Conservation (phyloP, 2,329 filamentous ascomycete genomes). For the Leptoxyphium fumago region DNA sequence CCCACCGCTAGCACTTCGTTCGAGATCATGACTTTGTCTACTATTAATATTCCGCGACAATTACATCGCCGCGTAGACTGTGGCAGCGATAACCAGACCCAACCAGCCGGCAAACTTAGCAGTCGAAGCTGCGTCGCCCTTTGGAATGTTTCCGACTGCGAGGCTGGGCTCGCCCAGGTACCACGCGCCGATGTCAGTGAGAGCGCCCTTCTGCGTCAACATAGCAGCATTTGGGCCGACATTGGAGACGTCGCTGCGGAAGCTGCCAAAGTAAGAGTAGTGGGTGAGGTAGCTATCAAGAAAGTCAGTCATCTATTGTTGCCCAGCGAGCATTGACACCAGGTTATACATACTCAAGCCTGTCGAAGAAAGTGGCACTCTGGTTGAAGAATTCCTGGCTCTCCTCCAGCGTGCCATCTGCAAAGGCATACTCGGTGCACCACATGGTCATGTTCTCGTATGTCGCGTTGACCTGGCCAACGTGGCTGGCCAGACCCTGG, state of each 20-base stretch:
- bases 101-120: conserved; percentile 16
- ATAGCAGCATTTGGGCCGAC: conserved; percentile 60
- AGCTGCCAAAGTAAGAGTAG: conserved; percentile 66
- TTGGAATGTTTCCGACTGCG: conserved; percentile 23
- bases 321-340: not conserved
- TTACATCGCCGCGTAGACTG: not conserved
- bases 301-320: not conserved
- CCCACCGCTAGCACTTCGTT: too few species aligned
- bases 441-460: conserved; percentile 46
- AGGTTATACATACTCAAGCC: conserved; percentile 28
- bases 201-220: conserved; percentile 48
- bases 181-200: conserved; percentile 65
- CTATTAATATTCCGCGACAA: too few species aligned
- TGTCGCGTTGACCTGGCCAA: conserved; percentile 42
- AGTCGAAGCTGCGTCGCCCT: conserved; percentile 13
- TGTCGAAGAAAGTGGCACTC: conserved; percentile 52
- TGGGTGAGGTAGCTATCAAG: conserved; percentile 39
- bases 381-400: conserved; percentile 56
- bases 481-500: conserved; percentile 49
- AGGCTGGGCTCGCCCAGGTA: conserved; percentile 45
- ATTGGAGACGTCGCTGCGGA: conserved; percentile 54
- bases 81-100: conserved; percentile 8
- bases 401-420: conserved; percentile 37
- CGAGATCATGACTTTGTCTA: too few species aligned
- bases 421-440: conserved; percentile 63